phyloP scores from a whole-genome alignment of 2,329 filamentous ascomycete species.

The Escovopsis sp. region DNA sequence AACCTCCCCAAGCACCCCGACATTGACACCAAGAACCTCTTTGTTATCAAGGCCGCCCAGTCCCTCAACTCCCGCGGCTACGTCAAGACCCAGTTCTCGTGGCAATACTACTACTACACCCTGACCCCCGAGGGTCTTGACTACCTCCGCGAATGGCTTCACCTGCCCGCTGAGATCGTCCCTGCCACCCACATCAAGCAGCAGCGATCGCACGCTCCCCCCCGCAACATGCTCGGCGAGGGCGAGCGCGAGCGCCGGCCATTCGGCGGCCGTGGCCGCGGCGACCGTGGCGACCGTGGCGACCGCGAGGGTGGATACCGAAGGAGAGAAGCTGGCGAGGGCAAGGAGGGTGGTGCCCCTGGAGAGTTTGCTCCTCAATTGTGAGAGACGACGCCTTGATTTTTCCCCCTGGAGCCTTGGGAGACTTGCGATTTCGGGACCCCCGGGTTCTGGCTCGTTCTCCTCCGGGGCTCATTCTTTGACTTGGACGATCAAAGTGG shows the following conservation, averaged over 20 bases:
- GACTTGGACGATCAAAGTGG: neutral
- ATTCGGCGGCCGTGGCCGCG: slow-evolving; percentile 68
- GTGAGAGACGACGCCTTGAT: slow-evolving; percentile 32
- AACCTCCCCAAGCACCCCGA: slow-evolving; percentile 95
- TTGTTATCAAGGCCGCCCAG: slow-evolving; percentile 97
- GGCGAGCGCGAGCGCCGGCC: slow-evolving; percentile 67
- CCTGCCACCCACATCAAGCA: slow-evolving; percentile 99
- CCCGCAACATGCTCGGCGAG: slow-evolving; percentile 96
- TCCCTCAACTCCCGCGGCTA: slow-evolving; percentile 96
- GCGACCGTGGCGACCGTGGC: slow-evolving; percentile 47
- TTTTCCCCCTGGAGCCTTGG: slow-evolving; percentile 1
- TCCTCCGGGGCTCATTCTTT: no score
- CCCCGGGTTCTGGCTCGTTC: no score
- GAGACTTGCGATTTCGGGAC: no score
- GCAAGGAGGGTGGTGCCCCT: slow-evolving; percentile 85
- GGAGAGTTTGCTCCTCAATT: slow-evolving; percentile 88
- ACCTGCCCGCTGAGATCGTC: slow-evolving; percentile 98
- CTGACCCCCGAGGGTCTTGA: slow-evolving; percentile 98
- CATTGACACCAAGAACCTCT: slow-evolving; percentile 99
- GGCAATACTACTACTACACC: slow-evolving; percentile 99
- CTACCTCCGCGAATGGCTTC: slow-evolving; percentile 99
- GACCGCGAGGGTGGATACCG: slow-evolving; percentile 85
- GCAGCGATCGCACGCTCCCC: slow-evolving; percentile 95
- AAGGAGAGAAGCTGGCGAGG: slow-evolving; percentile 71
- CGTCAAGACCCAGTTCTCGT: slow-evolving; percentile 99